phyloP scores from a whole-genome alignment of 257 asterid species.

The Solanum appendiculatum region DNA sequence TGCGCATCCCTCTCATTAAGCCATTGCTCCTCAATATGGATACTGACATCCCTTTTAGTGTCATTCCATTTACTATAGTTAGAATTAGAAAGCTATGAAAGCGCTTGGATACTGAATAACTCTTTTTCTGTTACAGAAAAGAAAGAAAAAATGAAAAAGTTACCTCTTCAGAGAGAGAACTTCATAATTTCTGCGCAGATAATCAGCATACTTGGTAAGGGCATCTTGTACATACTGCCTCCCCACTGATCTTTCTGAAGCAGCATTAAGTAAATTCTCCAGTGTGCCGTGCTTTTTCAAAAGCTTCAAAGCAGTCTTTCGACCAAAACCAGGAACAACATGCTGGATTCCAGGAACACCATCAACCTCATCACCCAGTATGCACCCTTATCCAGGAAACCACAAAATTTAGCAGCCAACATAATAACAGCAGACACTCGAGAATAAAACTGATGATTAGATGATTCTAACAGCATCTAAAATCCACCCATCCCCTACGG shows the following conservation, averaged over 20 bases:
- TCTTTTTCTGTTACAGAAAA: background rate
- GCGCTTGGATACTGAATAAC: background rate
- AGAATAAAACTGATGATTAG: background rate
- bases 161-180: slow-evolving; percentile 88
- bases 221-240: slow-evolving; percentile 82
- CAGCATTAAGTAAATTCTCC: slow-evolving; percentile 67
- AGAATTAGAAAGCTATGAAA: background rate
- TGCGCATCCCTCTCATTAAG: slow-evolving; percentile 46
- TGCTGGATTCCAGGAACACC: slow-evolving; percentile 96
- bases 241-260: slow-evolving; percentile 77
- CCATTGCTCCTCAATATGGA: slow-evolving; percentile 72
- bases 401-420: background rate
- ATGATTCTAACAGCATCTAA: background rate
- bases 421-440: background rate
- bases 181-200: slow-evolving; percentile 64
- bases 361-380: slow-evolving; percentile 86
- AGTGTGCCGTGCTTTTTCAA: slow-evolving; percentile 66
- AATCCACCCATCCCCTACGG: background rate
- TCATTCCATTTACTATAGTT: background rate
- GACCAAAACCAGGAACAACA: slow-evolving; percentile 87
- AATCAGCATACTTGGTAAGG: slow-evolving; percentile 61
- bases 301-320: slow-evolving; percentile 86
- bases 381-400: slow-evolving; percentile 46
- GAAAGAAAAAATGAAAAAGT: background rate
- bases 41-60: slow-evolving; percentile 58